Conservation (phyloP, 148 eudicot species). For the Dysphania ambrosioides region DNA sequence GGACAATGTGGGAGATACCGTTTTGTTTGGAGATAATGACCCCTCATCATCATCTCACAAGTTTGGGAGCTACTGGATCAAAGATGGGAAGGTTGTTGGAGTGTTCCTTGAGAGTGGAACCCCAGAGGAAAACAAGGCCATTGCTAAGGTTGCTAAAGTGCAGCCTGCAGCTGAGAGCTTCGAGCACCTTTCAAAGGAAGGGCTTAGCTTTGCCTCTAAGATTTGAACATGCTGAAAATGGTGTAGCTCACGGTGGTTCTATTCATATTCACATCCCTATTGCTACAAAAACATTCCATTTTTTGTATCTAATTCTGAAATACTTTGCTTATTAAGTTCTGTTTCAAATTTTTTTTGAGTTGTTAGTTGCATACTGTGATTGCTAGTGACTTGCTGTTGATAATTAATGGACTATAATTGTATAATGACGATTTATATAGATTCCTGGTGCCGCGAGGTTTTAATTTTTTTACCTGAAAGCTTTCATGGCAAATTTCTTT, state of each 20-base stretch:
- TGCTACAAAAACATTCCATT: background rate
- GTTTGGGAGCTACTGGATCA: conserved; percentile 86
- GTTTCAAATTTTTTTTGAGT: background rate
- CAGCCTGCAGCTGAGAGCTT: conserved; percentile 64
- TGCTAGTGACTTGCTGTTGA: conserved; percentile 5
- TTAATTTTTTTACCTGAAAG: too few species aligned
- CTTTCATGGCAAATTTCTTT: too few species aligned
- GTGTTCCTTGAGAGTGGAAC: conserved; percentile 79
- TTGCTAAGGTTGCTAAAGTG: conserved; percentile 75
- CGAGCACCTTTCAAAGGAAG: conserved; percentile 64
- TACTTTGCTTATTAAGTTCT: conserved; percentile 21
- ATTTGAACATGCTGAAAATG: conserved; percentile 29
- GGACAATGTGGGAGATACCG: conserved; percentile 76
- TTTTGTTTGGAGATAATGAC: conserved; percentile 61
- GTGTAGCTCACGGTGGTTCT: background rate
- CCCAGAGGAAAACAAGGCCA: conserved; percentile 85
- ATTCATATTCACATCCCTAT: conserved; percentile 2
- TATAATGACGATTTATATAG: too few species aligned
- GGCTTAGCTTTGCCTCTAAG: conserved; percentile 65
- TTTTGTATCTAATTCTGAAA: conserved; percentile 3
- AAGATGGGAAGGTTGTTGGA: conserved; percentile 82
- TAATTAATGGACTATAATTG: too few species aligned
- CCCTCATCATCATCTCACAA: conserved; percentile 59
- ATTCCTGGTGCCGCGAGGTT: too few species aligned
- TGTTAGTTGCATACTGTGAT: conserved; percentile 6